These are phyloP conservation scores for Pestalotiopsis sp. DNA, from an alignment of 2,329 filamentous ascomycete genomes.

Conservation along the genomic window DNA sequence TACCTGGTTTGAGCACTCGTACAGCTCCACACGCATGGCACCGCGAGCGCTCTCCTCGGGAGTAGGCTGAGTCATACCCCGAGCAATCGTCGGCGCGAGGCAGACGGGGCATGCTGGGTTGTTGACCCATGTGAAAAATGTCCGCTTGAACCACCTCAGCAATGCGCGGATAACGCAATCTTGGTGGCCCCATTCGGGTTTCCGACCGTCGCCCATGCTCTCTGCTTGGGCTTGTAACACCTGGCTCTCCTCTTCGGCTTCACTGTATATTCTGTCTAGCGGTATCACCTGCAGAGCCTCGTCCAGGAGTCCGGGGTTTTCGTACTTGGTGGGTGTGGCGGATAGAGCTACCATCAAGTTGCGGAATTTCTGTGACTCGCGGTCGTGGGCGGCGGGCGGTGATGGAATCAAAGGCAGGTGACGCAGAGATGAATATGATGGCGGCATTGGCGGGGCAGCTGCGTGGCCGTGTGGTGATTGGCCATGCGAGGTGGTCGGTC, in stretches of 20 bases:
- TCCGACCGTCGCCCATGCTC: slow-evolving; percentile 77
- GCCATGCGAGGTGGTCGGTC: slow-evolving; percentile 48
- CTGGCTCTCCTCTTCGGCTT: slow-evolving; percentile 91
- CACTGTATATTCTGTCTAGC: slow-evolving; percentile 85
- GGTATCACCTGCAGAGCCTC: slow-evolving; percentile 87
- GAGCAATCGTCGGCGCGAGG: slow-evolving; percentile 76
- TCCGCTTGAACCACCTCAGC: slow-evolving; percentile 86
- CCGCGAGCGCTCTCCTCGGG: slow-evolving; percentile 89
- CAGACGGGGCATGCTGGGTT: slow-evolving; percentile 86
- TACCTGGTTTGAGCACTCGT: slow-evolving; percentile 75
- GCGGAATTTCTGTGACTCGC: slow-evolving; percentile 71
- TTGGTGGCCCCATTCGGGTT: slow-evolving; percentile 93
- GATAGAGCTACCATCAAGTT: slow-evolving; percentile 85
- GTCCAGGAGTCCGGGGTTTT: slow-evolving; percentile 92
- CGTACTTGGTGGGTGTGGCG: slow-evolving; percentile 87
- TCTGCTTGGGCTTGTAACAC: slow-evolving; percentile 70
- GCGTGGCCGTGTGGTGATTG: slow-evolving; percentile 36
- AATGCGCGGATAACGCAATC: slow-evolving; percentile 62
- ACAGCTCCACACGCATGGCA: slow-evolving; percentile 85
- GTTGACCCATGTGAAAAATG: slow-evolving; percentile 96
- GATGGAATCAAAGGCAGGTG: slow-evolving; percentile 64
- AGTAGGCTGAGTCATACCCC: slow-evolving; percentile 80
- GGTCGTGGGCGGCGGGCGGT: slow-evolving; percentile 66
- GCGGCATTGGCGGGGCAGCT: slow-evolving; percentile 35
- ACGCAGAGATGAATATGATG: slow-evolving; percentile 49